These are phyloP conservation scores for Chamaecyparis obtusa DNA, from an alignment of 75 land plant genomes.

Conservation along the genomic window DNA sequence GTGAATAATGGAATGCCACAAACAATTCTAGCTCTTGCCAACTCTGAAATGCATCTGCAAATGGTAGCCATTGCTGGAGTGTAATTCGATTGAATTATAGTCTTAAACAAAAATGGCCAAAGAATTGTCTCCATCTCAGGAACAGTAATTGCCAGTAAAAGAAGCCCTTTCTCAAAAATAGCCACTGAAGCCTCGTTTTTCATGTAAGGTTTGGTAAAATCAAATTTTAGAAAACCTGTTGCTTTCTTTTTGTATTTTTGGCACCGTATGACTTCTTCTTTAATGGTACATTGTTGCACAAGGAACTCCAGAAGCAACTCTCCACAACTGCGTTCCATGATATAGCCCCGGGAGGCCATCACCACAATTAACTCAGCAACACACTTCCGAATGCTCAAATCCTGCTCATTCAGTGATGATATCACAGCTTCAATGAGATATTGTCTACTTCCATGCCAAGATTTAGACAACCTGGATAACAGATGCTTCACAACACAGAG, in stretches of 20 bases:
- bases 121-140: constrained; percentile 93
- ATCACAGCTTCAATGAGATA: constrained; percentile 68
- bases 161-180: constrained; percentile 80
- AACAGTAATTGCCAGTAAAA: constrained; percentile 72
- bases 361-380: constrained; percentile 85
- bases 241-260: constrained; percentile 36
- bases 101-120: constrained; percentile 88
- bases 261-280: constrained; percentile 27
- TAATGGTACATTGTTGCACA: constrained; percentile 70
- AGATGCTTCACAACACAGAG: constrained; percentile 63
- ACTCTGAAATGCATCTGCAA: constrained; percentile 86
- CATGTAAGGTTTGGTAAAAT: not conserved
- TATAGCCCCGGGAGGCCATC: constrained; percentile 81
- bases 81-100: constrained; percentile 61
- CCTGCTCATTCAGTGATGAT: constrained; percentile 67
- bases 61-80: constrained; percentile 31
- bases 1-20: constrained; percentile 26
- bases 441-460: constrained; percentile 65
- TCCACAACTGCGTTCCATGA: constrained; percentile 20
- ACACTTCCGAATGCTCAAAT: constrained; percentile 61
- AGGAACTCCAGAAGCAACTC: constrained; percentile 82
- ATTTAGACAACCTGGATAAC: constrained; percentile 28
- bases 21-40: constrained; percentile 48
- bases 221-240: constrained; percentile 39
- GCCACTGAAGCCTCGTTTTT: constrained; percentile 9